Base-by-base conservation (phyloP, 73 alveolate species). In the Strombidium stylifer region DNA sequence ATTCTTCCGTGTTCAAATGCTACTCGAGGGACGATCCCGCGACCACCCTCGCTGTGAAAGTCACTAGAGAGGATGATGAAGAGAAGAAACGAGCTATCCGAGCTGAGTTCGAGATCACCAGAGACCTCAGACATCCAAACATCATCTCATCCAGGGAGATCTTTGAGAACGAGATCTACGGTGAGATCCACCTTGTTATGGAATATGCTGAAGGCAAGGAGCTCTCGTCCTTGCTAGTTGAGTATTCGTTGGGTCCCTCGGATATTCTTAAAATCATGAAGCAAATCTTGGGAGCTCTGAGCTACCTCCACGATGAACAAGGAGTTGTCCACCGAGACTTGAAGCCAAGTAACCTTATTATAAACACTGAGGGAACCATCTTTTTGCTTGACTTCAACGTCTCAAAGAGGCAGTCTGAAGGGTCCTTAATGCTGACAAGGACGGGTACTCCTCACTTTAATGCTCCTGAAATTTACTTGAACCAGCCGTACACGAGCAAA, bases 361-460 rank as follows among this genome's bases (percentile, higher is more conserved):
- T 91, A 21, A 87, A 68, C 46, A 68, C 69, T 31, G 67, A 85
- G 12, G 88, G 88, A 11, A 73, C 77, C 52, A 84, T 86, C 10
- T 87, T 87, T 70, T 72, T 91, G 0, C 76, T 94, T 35, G 98
- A 91, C 62, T 91, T 91, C 62, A 96, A 96, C 16, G 98, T 91
- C 18, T 67, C 91, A 39, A 82, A 86, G 60, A 66, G 67, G 27
- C 88, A 85, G 30, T 71, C 69, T 14, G 72, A 74, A 26, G 93
- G 88, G 21, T 89, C 78, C 35, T 55, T 59, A 25, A 73, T 86
- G 81, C 47, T 48, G 52, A 93, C 82, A 27, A 80, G 82, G 48
- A 81, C 92, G 66, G 96, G 96, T 27, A 90, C 97, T 12, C 98
- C 98, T 16, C 94, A 94, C 0, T 91, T 86, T 67, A 85, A 86